A percentile compares a stretch with the other conserved stretches of the same genome.
Conservation (phyloP, 805 yeast genomes). For the Yarrowia divulgata region DNA sequence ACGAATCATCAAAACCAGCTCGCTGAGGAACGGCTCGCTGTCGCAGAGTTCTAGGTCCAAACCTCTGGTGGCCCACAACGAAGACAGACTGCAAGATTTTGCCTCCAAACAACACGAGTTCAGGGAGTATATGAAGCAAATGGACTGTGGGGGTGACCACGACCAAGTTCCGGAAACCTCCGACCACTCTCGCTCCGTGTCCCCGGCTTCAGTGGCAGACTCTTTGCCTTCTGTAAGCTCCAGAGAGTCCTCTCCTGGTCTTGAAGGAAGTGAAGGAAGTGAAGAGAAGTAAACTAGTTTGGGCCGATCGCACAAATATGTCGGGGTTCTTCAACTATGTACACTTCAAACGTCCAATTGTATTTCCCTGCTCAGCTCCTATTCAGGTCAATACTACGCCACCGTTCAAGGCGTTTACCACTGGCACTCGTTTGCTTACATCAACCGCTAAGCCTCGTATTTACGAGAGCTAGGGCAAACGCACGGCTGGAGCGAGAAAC, state of each 20-base stretch:
- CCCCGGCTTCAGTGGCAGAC: slow-evolving; percentile 11
- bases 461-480: neutral
- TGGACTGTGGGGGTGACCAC: neutral
- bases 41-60: neutral
- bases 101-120: slow-evolving; percentile 1
- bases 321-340: too few relatives aligned
- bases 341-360: too few relatives aligned
- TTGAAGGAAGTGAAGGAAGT: neutral
- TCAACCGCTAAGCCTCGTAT: too few relatives aligned
- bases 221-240: neutral
- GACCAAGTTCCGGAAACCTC: neutral
- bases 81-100: slow-evolving; percentile 4
- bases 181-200: neutral
- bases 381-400: too few relatives aligned
- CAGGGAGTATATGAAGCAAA: neutral
- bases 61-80: neutral
- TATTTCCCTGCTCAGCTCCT: too few relatives aligned
- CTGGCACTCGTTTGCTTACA: too few relatives aligned
- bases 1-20: slow-evolving; percentile 9
- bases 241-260: neutral
- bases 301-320: too few relatives aligned
- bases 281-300: neutral
- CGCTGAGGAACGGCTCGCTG: neutral
- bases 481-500: slow-evolving; percentile 2
- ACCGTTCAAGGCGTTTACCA: too few relatives aligned